Evolutionary conservation across 805 yeast species (phyloP).

Genomic region (Cephaloascus fragrans): DNA sequence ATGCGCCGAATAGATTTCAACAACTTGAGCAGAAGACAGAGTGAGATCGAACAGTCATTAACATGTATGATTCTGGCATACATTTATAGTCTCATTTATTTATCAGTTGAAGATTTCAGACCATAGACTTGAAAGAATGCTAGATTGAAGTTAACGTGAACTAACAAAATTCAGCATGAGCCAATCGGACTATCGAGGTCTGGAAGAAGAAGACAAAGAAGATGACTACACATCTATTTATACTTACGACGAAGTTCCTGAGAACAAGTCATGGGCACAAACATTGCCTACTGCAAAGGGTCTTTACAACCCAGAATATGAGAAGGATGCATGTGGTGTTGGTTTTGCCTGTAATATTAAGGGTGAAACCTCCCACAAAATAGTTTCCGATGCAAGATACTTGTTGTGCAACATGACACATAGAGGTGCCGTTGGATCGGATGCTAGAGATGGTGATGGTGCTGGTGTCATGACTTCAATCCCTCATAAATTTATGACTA

Average conservation of each 20-base stretch:
- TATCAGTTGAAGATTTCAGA: too few relatives aligned
- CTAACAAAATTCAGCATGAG: too few relatives aligned
- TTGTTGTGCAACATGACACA: constrained; percentile 96
- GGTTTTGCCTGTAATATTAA: constrained; percentile 95
- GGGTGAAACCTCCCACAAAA: constrained; percentile 81
- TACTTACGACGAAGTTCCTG: constrained; percentile 64
- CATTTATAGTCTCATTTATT: too few relatives aligned
- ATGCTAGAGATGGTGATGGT: constrained; percentile 97
- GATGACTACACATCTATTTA: constrained; percentile 23
- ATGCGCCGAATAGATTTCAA: too few relatives aligned
- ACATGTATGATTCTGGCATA: too few relatives aligned
- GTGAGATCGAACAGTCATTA: too few relatives aligned
- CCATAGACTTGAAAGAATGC: too few relatives aligned
- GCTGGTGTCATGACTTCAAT: constrained; percentile 93
- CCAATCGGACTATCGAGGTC: too few relatives aligned
- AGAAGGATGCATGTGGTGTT: constrained; percentile 97
- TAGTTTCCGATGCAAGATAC: constrained; percentile 81
- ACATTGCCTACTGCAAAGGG: constrained; percentile 82
- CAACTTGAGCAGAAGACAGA: too few relatives aligned
- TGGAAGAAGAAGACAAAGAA: background rate
- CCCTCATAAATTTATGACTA: constrained; percentile 77
- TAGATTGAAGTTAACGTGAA: too few relatives aligned
- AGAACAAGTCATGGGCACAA: constrained; percentile 86
- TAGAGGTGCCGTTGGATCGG: constrained; percentile 95
- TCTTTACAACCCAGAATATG: constrained; percentile 86